Evolutionary conservation across 768 basidiomycete species (phyloP), one percentile per base, ranked within the genome.

Genomic region (Boletus reticulatus): DNA sequence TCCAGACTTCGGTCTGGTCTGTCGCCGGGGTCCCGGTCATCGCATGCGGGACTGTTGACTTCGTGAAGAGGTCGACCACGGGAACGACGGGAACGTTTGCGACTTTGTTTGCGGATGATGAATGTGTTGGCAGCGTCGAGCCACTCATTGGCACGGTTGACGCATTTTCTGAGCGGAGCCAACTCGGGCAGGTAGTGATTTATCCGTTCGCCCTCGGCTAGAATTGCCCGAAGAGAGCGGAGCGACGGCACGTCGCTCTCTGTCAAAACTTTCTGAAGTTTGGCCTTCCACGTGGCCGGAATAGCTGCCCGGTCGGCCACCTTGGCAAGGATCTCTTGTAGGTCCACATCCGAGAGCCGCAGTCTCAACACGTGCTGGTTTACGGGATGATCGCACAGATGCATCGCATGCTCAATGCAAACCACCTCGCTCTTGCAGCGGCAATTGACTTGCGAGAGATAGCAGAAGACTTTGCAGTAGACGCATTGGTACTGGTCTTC

Each of bases 401-500:
- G 76, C 36, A 87, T 78, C 31, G 80, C 80, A 73, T 98, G 96
- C 53, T 95, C 89, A 47, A 90, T 82, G 70, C 97, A 99, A 13
- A 87, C 84, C 34, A 96, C 85, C 59, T 85, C 82, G 50, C 73
- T 82, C 42, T 87, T 87, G 78, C 93, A 94, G 32, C 76, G 75
- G 69, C 93, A 94, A 54, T 83, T 86, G 67, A 98, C 78, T 66
- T 97, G 95, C 2, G 97, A 94, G 41, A 99, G 84, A 71, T 97
- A 98, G 73, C 90, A 94, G 73, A 96, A 98, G 6, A 80, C 83
- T 69, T 97, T 95, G 88, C 97, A 98, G 60, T 89, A 74, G 48
- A 79, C 75, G 79, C 97, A 99, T 71, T 98, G 97, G 71, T 95
- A 96, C 68, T 97, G 93, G 50, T 98, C 95, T 69, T 98, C 97